phyloP scores from a whole-genome alignment of 2,329 filamentous ascomycete species.

The Venturia oleaginea region DNA sequence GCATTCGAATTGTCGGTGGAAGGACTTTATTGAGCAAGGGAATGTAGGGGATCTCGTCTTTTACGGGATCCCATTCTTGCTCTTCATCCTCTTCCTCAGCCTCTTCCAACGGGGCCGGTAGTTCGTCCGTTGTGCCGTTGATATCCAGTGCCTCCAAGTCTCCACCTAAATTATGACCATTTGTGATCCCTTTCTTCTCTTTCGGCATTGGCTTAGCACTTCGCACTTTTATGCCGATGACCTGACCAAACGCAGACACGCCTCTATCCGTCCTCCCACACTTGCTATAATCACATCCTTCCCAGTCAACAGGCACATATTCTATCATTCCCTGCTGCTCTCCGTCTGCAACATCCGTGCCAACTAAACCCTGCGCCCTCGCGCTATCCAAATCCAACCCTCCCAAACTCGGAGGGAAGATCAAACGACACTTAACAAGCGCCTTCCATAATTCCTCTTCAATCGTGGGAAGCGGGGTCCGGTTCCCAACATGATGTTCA shows the following conservation, averaged over 20 bases:
- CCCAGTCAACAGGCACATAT: slow-evolving; percentile 57
- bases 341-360: slow-evolving; percentile 17
- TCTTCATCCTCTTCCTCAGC: slow-evolving; percentile 21
- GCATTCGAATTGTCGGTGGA: slow-evolving; percentile 77
- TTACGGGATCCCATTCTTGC: slow-evolving; percentile 54
- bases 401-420: slow-evolving; percentile 48
- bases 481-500: slow-evolving; percentile 69
- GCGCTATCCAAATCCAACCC: slow-evolving; percentile 12
- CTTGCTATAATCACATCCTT: slow-evolving; percentile 84
- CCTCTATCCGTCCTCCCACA: slow-evolving; percentile 88
- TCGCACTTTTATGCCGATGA: slow-evolving; percentile 72
- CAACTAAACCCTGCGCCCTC: slow-evolving; percentile 24
- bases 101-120: neutral
- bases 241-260: slow-evolving; percentile 94
- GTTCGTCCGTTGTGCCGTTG: slow-evolving; percentile 14
- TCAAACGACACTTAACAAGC: slow-evolving; percentile 69
- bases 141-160: neutral
- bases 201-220: slow-evolving; percentile 37
- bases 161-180: neutral
- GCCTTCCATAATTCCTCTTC: slow-evolving; percentile 94
- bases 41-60: slow-evolving; percentile 77
- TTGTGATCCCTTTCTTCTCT: neutral
- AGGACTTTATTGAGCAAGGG: slow-evolving; percentile 78
- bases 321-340: slow-evolving; percentile 29
- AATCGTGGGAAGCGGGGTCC: slow-evolving; percentile 65